Evolutionary conservation across 176 grass and related monocot genomes (phyloP), one percentile per base, ranked within the genome.

Genomic region (Cenchrus americanus): DNA sequence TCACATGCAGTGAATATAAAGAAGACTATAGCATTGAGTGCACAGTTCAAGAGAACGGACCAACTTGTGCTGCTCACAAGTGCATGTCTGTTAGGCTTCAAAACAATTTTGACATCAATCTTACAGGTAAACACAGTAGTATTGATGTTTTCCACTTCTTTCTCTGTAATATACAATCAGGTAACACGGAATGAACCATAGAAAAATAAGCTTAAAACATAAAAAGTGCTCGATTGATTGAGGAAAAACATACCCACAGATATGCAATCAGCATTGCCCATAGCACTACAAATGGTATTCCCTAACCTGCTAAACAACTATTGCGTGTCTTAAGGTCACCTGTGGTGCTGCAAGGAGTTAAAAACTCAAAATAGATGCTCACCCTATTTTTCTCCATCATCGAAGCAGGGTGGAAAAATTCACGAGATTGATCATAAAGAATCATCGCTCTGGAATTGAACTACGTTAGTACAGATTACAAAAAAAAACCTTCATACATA

Each of bases 31-130:
- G 24, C 10, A 75, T 75, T 12, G 50, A 54, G 8, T 23, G 59
- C 72, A 54, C 10, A 52, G 66, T 79, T 46, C 50, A 79, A 75
- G 46, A 92, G 58, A 92, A 76, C 91, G 77, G 30, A 99, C 97
- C 93, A 99, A 65, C 97, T 99, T 84, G 97, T 96, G 84, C 97
- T 96, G 86, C 97, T 99, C 62, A 99, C 93, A 87, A 99, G 80
- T 79, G 91, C 93, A 0, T 93, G 96, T 34, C 91, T 90, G 67
- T 87, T 96, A 84, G 91, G 81, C 60, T 99, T 99, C 84, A 94
- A 84, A 34, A 79, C 87, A 84, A 99, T 79, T 66, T 69, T 65
- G 67, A 73, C 82, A 74, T 86, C 66, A 64, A 30, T 88, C 69
- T 68, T 78, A 54, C 49, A 80, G 62, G 87, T 96, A 81, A 99